Evolutionary conservation across 805 yeast species (phyloP).

Genomic region (Lachancea quebecensis): DNA sequence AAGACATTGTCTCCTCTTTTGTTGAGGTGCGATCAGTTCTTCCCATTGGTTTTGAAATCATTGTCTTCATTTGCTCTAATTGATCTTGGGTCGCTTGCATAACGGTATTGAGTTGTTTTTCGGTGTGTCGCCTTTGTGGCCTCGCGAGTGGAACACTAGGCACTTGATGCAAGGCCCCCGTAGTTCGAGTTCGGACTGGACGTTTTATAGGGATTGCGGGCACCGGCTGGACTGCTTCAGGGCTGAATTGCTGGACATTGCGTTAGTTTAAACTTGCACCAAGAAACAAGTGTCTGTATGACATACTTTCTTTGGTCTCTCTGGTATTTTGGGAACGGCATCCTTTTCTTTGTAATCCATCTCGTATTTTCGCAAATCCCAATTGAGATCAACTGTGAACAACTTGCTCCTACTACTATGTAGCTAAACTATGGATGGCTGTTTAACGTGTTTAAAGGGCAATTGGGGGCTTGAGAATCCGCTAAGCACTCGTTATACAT

Average conservation of each 20-base stretch:
- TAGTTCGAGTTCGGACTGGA: slow-evolving; percentile 7
- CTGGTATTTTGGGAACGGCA: not conserved
- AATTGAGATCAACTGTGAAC: not conserved
- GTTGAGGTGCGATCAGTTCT: not conserved
- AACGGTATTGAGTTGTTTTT: slow-evolving; percentile 10
- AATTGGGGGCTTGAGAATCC: too few species aligned
- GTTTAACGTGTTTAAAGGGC: too few species aligned
- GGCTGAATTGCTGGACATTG: not conserved
- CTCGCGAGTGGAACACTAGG: slow-evolving; percentile 8
- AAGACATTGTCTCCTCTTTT: too few species aligned
- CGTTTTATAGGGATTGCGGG: slow-evolving; percentile 21
- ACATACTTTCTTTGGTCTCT: not conserved
- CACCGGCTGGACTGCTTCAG: not conserved
- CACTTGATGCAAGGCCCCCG: slow-evolving; percentile 4
- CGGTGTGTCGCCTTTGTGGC: slow-evolving; percentile 11
- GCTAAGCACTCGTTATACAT: too few species aligned
- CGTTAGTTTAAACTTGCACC: not conserved
- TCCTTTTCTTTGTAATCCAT: not conserved
- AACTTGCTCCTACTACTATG: not conserved
- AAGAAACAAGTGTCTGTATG: not conserved
- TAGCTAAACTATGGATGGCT: too few species aligned
- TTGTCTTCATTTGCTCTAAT: slow-evolving; percentile 9
- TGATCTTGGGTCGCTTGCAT: slow-evolving; percentile 10
- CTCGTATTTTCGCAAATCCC: not conserved
- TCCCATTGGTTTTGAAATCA: not conserved